Percentiles rank a stretch among this genome's conserved stretches.
Conservation (phyloP, 257 asterid species). For the Nicotiana noctiflora region DNA sequence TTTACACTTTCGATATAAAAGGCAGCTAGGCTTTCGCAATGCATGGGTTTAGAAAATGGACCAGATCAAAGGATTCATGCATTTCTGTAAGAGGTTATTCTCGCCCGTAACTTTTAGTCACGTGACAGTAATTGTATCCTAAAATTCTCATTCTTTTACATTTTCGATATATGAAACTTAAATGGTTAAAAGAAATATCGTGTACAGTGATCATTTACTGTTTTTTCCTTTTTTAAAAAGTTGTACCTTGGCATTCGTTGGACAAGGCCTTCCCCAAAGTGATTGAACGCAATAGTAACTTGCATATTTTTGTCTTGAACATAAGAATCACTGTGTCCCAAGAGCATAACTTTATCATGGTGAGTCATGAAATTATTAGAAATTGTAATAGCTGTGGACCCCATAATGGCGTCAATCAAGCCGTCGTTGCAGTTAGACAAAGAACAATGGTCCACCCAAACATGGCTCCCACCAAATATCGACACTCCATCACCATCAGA, state of each 20-base stretch:
- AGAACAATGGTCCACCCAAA: constrained; percentile 84
- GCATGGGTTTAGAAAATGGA: too few species aligned
- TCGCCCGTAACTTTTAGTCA: accelerated
- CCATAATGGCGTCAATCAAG: constrained; percentile 57
- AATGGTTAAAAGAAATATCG: background rate
- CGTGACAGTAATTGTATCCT: too few species aligned
- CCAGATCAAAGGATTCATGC: accelerated
- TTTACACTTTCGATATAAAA: too few species aligned
- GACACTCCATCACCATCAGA: constrained; percentile 87
- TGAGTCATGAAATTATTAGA: constrained; percentile 66
- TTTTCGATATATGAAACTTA: background rate
- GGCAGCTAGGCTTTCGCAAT: too few species aligned
- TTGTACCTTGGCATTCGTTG: constrained; percentile 78
- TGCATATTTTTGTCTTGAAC: constrained; percentile 60
- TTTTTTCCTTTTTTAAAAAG: accelerated
- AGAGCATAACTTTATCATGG: constrained; percentile 79
- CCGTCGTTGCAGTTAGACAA: constrained; percentile 63
- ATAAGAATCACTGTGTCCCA: constrained; percentile 64
- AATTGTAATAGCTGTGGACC: constrained; percentile 65
- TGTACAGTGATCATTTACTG: background rate
- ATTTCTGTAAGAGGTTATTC: too few species aligned
- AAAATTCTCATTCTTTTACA: background rate
- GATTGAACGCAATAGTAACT: constrained; percentile 71
- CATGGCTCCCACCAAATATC: constrained; percentile 60
- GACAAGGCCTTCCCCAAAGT: constrained; percentile 83